Evolutionary conservation across 768 basidiomycete species (phyloP), one percentile per base, ranked within the genome.

Genomic region (Lentinus tigrinus): DNA sequence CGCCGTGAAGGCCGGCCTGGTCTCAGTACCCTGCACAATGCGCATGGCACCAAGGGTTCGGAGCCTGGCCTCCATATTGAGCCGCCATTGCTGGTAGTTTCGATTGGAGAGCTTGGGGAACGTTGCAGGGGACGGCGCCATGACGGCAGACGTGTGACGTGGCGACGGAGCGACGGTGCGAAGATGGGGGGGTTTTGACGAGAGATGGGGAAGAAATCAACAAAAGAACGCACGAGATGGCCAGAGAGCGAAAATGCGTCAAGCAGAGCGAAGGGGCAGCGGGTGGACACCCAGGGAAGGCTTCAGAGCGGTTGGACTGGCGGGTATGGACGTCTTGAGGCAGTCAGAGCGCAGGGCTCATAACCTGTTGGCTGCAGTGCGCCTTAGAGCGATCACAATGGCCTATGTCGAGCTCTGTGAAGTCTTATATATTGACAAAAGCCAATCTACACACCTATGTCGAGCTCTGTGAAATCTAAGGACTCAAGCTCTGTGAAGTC

Each of bases 91-190:
- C 52, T 52, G 52, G 52, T 42, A 52, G 39, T 52, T 52, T 17
- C 34, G 52, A 54, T 54, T 54, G 52, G 43, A 46, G 52, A 54
- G 52, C 52, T 54, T 54, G 52, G 43, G 42, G 43, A 46, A 54
- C 8, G 52, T 36, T 27, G 52, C 28, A 23, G 52, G 13, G 43
- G 28, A 21, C 23, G 52, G 52, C 17, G 43, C 27, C 42, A 54
- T 54, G 52, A 43, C 26, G 34, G 52, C 27, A 17, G 40, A 27
- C 17, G 19, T 40, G 34, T 4, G 50, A 38, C 21, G 38, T 23
- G 38, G 52, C 52, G n/a, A 27, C 38, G 52, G 27, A 27, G 52
- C 24, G 40, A 53, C 39, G 27, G 52, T 19, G 40, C 26, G 9
- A 53, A 19, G 27, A 31, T 27, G 3, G 42, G 52, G n/a, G 27